Base-by-base conservation (phyloP, 2,329 filamentous ascomycete genomes). In the Aureobasidium sp. region DNA sequence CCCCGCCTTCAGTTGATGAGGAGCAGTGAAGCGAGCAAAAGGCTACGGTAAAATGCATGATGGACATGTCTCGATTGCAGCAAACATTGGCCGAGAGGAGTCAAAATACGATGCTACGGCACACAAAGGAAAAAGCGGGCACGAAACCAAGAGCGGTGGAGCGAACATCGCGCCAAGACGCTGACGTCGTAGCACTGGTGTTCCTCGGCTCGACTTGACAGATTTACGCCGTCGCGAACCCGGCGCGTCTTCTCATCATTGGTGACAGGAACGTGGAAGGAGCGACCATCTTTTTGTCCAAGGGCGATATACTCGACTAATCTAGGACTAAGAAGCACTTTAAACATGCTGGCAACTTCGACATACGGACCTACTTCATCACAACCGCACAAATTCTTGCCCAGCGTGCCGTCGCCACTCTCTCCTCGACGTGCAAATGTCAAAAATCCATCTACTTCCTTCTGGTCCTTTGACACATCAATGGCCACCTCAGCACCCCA, bases 381-480 rank as follows among this genome's bases (percentile, higher is more conserved):
- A 3, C 54, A 47, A 34, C 54, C 62, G 42, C 65, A 64, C 66
- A 62, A 61, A 14, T 69, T 67, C 66, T 63, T 67, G n/a, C 70
- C 70, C 21, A 50, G 64, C n/a, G 63, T 67, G 37, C 72, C 76
- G 3, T 79, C 76, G 55, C 77, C 77, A 65, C 73, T 79, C 16
- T 76, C 76, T 21, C 75, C 76, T 61, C 75, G 75, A 60, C 75
- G 74, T 64, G 68, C 70, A 58, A 78, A 78, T 64, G 69, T 69
- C 62, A 60, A 69, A 68, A 67, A 21, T n/a, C 42, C 57, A 66
- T 64, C 62, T 59, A 42, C 61, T 61, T 45, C 66, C 61, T 14
- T 50, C 45, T 36, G 62, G 61, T 48, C 47, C 50, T 49, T 61
- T 62, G 25, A 50, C 61, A 54, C 27, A 34, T 37, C 58, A 53